phyloP scores from a whole-genome alignment of 1,284 basidiomycete genomes.

The Lentinus polychrous region DNA sequence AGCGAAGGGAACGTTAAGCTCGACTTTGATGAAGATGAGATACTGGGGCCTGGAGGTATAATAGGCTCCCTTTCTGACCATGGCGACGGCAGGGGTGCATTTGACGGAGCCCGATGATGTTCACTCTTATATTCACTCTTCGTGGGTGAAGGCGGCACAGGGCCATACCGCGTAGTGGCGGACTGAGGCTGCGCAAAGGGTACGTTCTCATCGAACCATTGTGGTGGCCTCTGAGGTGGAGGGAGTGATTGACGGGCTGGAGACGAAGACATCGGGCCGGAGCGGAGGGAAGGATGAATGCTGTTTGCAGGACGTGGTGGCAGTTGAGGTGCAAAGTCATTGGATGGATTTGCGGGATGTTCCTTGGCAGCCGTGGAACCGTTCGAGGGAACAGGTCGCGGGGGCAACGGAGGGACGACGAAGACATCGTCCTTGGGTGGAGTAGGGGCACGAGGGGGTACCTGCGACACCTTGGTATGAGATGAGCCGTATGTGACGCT shows the following conservation, averaged over 20 bases:
- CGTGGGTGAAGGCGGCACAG: conserved; percentile 11
- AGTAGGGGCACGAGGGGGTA: conserved; percentile 28
- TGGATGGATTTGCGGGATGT: conserved; percentile 19
- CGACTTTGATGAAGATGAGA: background rate
- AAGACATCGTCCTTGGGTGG: conserved; percentile 1
- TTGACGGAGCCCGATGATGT: background rate
- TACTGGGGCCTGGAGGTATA: background rate
- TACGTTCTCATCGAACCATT: conserved; percentile 20
- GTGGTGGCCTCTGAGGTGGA: conserved; percentile 14
- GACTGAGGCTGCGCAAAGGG: conserved; percentile 11
- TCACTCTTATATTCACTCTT: conserved; percentile 5
- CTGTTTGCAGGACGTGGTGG: conserved; percentile 63
- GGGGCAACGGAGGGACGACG: background rate
- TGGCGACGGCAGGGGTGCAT: conserved; percentile 10
- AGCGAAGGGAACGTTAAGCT: background rate
- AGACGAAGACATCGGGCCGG: conserved; percentile 21
- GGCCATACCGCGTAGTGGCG: conserved; percentile 3
- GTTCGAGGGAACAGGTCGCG: background rate
- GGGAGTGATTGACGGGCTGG: conserved; percentile 17
- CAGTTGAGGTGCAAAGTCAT: conserved; percentile 68
- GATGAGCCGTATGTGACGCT: conserved; percentile 59
- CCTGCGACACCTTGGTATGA: conserved; percentile 50
- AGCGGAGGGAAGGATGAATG: conserved; percentile 68
- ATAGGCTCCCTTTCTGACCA: conserved; percentile 12
- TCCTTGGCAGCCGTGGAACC: background rate